Percentiles rank a stretch among this genome's conserved stretches.
These are phyloP conservation scores for Pestalotiopsis sp. DNA, from an alignment of 2,329 filamentous ascomycete genomes.

Conservation along the genomic window DNA sequence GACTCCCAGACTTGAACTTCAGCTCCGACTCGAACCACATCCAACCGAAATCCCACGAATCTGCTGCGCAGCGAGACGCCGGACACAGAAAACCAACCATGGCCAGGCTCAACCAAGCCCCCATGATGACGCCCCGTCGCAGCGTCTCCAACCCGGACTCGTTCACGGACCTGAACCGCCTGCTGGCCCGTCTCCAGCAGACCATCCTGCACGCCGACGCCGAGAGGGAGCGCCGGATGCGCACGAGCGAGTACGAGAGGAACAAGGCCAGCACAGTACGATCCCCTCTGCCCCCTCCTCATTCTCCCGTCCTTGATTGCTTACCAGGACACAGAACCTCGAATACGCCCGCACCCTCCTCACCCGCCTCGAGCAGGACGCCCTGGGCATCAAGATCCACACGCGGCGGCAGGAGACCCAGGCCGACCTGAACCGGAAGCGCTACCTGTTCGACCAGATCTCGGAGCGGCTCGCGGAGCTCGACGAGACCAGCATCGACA, in stretches of 20 bases:
- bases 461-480: slow-evolving; percentile 69
- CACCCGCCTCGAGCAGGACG: slow-evolving; percentile 71
- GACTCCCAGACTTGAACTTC: no score
- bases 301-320: background rate
- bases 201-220: slow-evolving; percentile 64
- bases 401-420: slow-evolving; percentile 63
- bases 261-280: slow-evolving; percentile 57
- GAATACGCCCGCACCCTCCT: slow-evolving; percentile 71
- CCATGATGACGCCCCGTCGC: slow-evolving; percentile 26
- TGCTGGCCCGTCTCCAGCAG: slow-evolving; percentile 68
- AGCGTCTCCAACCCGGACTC: slow-evolving; percentile 35
- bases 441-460: slow-evolving; percentile 67
- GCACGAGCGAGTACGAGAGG: slow-evolving; percentile 68
- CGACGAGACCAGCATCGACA: slow-evolving; percentile 58
- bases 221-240: slow-evolving; percentile 59
- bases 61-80: background rate
- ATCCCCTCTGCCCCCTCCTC: no score
- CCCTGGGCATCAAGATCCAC: slow-evolving; percentile 59
- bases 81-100: slow-evolving; percentile 17
- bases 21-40: background rate
- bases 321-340: slow-evolving; percentile 58
- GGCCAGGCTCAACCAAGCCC: slow-evolving; percentile 33
- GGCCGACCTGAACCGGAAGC: slow-evolving; percentile 64
- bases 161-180: slow-evolving; percentile 59
- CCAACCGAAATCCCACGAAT: background rate